phyloP scores from a whole-genome alignment of 2,329 filamentous ascomycete genomes.

The Talaromyces piceae region DNA sequence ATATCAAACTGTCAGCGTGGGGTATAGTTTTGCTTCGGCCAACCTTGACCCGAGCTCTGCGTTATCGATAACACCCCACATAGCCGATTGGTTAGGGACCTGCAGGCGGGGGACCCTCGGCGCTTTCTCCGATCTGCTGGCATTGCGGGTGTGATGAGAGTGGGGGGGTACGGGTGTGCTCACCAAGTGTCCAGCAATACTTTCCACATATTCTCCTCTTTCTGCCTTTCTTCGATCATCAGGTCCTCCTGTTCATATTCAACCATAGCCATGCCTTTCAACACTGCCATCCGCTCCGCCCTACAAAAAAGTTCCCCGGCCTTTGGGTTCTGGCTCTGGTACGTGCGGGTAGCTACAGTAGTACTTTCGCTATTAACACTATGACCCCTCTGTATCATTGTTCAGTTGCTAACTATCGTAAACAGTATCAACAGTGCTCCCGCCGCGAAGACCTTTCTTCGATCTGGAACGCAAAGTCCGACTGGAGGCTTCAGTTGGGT shows the following conservation, averaged over 20 bases:
- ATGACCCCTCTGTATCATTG: background rate
- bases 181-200: background rate
- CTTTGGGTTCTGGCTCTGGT: constrained; percentile 12
- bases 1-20: no score
- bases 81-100: no score
- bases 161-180: background rate
- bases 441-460: constrained; percentile 10
- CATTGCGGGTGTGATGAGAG: no score
- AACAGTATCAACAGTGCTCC: constrained; percentile 6
- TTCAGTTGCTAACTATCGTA: background rate
- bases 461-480: constrained; percentile 1
- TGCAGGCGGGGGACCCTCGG: background rate
- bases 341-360: background rate
- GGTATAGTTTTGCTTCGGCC: no score
- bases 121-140: background rate
- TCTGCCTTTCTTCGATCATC: background rate
- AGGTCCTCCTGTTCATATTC: background rate
- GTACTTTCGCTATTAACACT: background rate
- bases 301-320: constrained; percentile 5
- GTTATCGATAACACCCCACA: background rate
- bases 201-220: background rate
- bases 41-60: background rate
- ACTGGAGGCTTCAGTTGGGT: constrained; percentile 11
- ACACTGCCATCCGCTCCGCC: constrained; percentile 7
- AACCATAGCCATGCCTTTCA: constrained; percentile 5